Evolutionary conservation across 2,329 filamentous ascomycete genomes (phyloP), one percentile per base, ranked within the genome.

Genomic region (Xylariaceae sp.): DNA sequence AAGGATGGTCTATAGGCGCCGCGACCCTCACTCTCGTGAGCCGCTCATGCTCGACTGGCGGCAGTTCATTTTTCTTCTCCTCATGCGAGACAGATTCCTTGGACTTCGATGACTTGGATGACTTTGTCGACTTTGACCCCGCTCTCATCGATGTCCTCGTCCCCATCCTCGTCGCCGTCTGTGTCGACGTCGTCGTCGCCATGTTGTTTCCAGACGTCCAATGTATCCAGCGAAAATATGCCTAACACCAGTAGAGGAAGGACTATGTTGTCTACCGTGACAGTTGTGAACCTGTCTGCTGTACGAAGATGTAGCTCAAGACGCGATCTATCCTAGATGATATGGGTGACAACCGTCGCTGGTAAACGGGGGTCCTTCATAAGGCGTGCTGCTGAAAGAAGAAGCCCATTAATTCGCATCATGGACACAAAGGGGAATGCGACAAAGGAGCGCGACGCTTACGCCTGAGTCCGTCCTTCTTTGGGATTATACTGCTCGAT

Each of bases 311-410:
- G 23, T 30, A 4, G 23, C 23, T 30, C 23, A 30, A 30, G 23
- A 30, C 23, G 23, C 23, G 23, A 30, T 30, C 23, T 30, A 30
- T 30, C 23, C 23, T 30, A 4, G 23, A 5, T 4, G 23, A 30
- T 30, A 2, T 47, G 44, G 44, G 11, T 15, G 15, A 47, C 44
- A 17, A 47, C 15, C 15, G 13, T 50, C 48, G 48, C 51, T 6
- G 13, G 35, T 30, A 18, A 17, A 4, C 34, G 23, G n/a, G 10
- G 47, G 17, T 42, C 44, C 51, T 57, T 64, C 52, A 64, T 63
- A 64, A 63, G 56, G 55, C 61, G 57, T 54, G 39, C 10, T 39
- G 54, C 54, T 64, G 18, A 64, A 64, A 63, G 63, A 61, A 50
- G 53, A 47, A 11, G 53, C 17, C 30, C 13, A 18, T 8, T 18